Evolutionary conservation across 495 filamentous ascomycete species (phyloP), one percentile per base, ranked within the genome.

Genomic region (Penicillium taxi): DNA sequence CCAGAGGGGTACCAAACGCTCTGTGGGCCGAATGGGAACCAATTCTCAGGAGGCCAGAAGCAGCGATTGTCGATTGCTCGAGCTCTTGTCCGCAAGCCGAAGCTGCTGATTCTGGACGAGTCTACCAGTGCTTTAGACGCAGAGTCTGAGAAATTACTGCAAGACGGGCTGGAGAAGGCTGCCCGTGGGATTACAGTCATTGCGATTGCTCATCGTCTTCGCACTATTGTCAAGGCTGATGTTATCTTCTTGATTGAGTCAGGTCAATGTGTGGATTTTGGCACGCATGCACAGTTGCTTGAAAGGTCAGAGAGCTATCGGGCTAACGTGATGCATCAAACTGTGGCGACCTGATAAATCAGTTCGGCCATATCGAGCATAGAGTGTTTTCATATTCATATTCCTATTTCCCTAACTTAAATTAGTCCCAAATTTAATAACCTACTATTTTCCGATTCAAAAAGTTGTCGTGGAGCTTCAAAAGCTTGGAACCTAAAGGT

Each of bases 101-200:
- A 68, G 29, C 60, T 90, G 19, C 55, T 90, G 43, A 59, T 93
- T 20, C 66, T 93, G 2, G 85, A 93, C 47, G 85, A 93, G 57
- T 81, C 84, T 1, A 90, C 86, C 4, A 76, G 69, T 26, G 76
- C 77, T n/a, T 61, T 89, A 24, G 85, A 93, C 41, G 76, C 78
- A 7, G 74, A 84, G 58, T 77, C 73, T 12, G 84, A 91, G 63
- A 72, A 71, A 47, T 57, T 81, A 21, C 68, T 91, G 12, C 82
- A 88, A 56, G 68, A 70, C 21, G 81, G 80, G 2, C 70, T 89
- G 34, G 77, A 80, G 42, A 58, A 69, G 26, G 75, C 79, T 6
- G 63, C 74, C 2, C 73, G 76, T 41, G 85, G 81, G 9, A 82
- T 88, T 19, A 91, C 81, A 0, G 81, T 81, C 26, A 67, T 89